These are phyloP conservation scores for Erucastrum elatum DNA, from an alignment of 345 rosid genomes.

Conservation along the genomic window DNA sequence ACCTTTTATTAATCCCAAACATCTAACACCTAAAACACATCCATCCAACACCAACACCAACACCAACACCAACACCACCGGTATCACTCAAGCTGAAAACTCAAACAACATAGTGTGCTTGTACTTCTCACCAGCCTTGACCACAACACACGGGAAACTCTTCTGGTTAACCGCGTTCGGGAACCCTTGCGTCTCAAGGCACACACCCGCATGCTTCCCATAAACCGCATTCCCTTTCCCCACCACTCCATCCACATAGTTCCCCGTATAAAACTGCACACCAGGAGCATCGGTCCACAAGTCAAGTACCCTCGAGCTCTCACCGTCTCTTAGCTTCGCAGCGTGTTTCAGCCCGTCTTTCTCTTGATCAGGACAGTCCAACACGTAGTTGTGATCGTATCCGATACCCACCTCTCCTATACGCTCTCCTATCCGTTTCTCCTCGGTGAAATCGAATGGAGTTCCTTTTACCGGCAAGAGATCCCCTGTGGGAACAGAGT, in stretches of 20 bases:
- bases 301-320: slow-evolving; percentile 66
- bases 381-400: slow-evolving; percentile 86
- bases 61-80: neutral
- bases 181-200: slow-evolving; percentile 92
- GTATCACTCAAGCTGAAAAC: slow-evolving; percentile 60
- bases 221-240: slow-evolving; percentile 83
- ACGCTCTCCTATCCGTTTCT: slow-evolving; percentile 64
- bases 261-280: slow-evolving; percentile 84
- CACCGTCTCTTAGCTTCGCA: slow-evolving; percentile 63
- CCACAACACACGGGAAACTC: slow-evolving; percentile 75
- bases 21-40: neutral
- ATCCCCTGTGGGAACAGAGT: slow-evolving; percentile 84
- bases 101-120: slow-evolving; percentile 75
- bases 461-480: slow-evolving; percentile 70
- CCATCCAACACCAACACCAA: neutral
- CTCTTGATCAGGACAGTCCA: slow-evolving; percentile 64
- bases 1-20: neutral
- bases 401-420: slow-evolving; percentile 82
- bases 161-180: slow-evolving; percentile 82
- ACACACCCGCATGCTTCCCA: slow-evolving; percentile 75
- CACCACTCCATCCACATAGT: slow-evolving; percentile 71
- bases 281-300: slow-evolving; percentile 88
- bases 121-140: slow-evolving; percentile 81
- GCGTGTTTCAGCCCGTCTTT: slow-evolving; percentile 69
- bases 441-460: slow-evolving; percentile 77